These are phyloP conservation scores for Sordaria brevicollis DNA, from an alignment of 495 filamentous ascomycete genomes.

Conservation along the genomic window DNA sequence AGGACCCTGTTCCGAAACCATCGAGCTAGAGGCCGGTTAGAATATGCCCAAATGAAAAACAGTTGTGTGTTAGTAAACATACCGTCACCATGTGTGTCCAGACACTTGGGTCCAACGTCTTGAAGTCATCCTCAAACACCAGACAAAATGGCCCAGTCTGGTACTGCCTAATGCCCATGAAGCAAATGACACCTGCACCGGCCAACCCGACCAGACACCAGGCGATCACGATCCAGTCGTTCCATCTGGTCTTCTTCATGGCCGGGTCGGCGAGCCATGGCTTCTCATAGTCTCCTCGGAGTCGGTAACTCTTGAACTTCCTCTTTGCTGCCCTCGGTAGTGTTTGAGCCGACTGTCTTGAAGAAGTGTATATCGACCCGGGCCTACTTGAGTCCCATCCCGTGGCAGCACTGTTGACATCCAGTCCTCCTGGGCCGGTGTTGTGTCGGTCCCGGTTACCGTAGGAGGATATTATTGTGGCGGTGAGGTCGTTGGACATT, in stretches of 20 bases:
- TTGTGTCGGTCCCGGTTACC: neutral
- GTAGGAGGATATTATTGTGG: neutral
- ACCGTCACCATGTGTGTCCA: slow-evolving; percentile 27
- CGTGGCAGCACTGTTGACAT: neutral
- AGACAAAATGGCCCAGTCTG: slow-evolving; percentile 16
- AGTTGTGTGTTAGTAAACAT: neutral
- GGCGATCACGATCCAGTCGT: slow-evolving; percentile 26
- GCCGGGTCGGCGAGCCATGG: slow-evolving; percentile 23
- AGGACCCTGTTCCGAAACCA: slow-evolving; percentile 33
- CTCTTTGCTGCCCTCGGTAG: slow-evolving; percentile 3
- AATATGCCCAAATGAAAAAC: neutral
- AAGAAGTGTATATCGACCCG: neutral
- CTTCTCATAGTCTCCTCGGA: slow-evolving; percentile 28
- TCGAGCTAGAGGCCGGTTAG: slow-evolving; percentile 12
- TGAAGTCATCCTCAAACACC: slow-evolving; percentile 31
- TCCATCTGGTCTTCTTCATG: slow-evolving; percentile 17
- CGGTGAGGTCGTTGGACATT: neutral
- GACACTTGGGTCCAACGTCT: slow-evolving; percentile 19
- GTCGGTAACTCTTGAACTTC: slow-evolving; percentile 24
- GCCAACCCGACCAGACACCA: slow-evolving; percentile 20
- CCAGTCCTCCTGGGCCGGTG: neutral
- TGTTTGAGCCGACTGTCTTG: neutral
- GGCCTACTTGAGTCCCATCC: neutral
- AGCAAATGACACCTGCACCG: slow-evolving; percentile 22
- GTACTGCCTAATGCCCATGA: slow-evolving; percentile 1